phyloP scores from a whole-genome alignment of 139 green algal species.

The Desmodesmus armatus region DNA sequence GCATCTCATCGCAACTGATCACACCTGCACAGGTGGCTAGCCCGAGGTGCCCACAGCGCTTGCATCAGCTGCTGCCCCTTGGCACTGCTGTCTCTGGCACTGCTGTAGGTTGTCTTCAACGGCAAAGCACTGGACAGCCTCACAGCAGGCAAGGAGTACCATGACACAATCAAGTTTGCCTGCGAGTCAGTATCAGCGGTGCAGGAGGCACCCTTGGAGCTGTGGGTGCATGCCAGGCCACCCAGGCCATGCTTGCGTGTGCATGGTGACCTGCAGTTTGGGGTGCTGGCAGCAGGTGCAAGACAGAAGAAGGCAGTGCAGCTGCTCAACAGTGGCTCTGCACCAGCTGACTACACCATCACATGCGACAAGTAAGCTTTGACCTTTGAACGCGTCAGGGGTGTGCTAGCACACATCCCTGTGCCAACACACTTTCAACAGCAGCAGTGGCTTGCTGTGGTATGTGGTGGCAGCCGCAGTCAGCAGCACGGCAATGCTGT shows the following conservation, averaged over 20 bases:
- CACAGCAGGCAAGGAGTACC: slow-evolving; percentile 12
- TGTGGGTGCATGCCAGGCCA: slow-evolving; percentile 10
- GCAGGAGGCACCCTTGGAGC: slow-evolving; percentile 6
- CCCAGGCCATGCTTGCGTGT: slow-evolving; percentile 14
- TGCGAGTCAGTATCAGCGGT: slow-evolving; percentile 15
- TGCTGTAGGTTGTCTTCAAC: slow-evolving; percentile 35
- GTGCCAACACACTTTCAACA: background rate
- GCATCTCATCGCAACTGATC: too few species aligned
- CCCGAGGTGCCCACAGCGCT: too few species aligned
- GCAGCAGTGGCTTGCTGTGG: background rate
- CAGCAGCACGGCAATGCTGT: slow-evolving; percentile 2
- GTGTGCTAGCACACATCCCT: background rate
- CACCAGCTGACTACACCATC: slow-evolving; percentile 14
- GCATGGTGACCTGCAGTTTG: slow-evolving; percentile 23
- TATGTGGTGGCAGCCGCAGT: background rate
- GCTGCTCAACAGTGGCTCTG: slow-evolving; percentile 7
- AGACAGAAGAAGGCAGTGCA: background rate
- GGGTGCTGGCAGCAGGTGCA: background rate
- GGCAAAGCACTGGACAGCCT: background rate
- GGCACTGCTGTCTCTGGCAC: too few species aligned
- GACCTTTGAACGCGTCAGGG: background rate
- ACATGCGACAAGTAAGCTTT: slow-evolving; percentile 33
- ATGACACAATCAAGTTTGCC: slow-evolving; percentile 20
- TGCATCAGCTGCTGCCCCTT: too few species aligned
- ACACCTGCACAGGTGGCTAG: too few species aligned